phyloP scores from a whole-genome alignment of 495 filamentous ascomycete species.

The Schizothecium vesticola region DNA sequence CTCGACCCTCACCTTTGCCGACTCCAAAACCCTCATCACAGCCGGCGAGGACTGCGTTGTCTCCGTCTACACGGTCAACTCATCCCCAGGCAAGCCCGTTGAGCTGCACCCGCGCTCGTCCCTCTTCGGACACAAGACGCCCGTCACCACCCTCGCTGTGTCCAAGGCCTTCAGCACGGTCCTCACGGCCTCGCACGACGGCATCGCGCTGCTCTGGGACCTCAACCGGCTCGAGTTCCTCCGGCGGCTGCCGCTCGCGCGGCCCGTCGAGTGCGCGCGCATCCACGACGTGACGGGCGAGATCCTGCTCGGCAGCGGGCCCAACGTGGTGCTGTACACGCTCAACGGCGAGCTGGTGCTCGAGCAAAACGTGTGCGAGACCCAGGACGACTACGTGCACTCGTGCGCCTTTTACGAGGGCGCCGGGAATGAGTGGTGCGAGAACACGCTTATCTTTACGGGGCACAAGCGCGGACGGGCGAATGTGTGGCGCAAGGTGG shows the following conservation, averaged over 20 bases:
- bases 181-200: conserved; percentile 73
- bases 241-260: conserved; percentile 56
- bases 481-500: conserved; percentile 60
- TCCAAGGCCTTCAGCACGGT: conserved; percentile 83
- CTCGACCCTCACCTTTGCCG: conserved; percentile 73
- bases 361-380: conserved; percentile 65
- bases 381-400: conserved; percentile 61
- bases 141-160: conserved; percentile 74
- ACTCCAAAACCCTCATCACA: conserved; percentile 84
- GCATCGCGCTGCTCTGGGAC: conserved; percentile 85
- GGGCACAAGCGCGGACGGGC: conserved; percentile 81
- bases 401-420: conserved; percentile 94
- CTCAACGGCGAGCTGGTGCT: conserved; percentile 80
- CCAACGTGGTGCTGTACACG: conserved; percentile 71
- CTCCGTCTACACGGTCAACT: conserved; percentile 67
- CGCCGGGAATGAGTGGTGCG: conserved; percentile 83
- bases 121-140: conserved; percentile 81
- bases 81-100: conserved; percentile 53
- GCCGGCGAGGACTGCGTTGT: conserved; percentile 88
- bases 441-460: conserved; percentile 80
- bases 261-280: conserved; percentile 60
- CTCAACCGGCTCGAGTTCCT: conserved; percentile 84
- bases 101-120: conserved; percentile 76
- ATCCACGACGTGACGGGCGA: conserved; percentile 89
- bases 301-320: conserved; percentile 75